phyloP scores from a whole-genome alignment of 306 rosid genomes.

The Senna siamea region DNA sequence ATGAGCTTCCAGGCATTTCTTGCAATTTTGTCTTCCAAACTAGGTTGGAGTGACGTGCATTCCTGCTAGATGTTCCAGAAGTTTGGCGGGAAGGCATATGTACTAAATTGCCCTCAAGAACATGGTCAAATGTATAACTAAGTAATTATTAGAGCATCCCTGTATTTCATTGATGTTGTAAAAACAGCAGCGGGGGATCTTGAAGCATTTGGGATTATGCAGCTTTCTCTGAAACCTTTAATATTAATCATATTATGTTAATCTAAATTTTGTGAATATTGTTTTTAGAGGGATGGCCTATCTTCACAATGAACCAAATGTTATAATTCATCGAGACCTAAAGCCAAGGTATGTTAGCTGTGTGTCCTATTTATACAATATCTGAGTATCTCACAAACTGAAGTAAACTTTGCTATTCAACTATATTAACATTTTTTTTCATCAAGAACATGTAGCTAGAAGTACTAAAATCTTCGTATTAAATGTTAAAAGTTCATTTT shows the following conservation, averaged over 20 bases:
- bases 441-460: constrained; percentile 34
- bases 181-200: constrained; percentile 9
- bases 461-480: constrained; percentile 20
- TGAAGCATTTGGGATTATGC: constrained; percentile 17
- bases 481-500: constrained; percentile 27
- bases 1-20: too few species aligned
- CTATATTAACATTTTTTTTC: constrained; percentile 30
- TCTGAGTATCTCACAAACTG: constrained; percentile 23
- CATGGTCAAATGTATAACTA: background rate
- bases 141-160: constrained; percentile 6
- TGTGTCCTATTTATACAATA: constrained; percentile 17
- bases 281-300: constrained; percentile 90
- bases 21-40: too few species aligned
- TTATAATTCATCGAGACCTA: constrained; percentile 86
- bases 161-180: constrained; percentile 19
- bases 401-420: constrained; percentile 18
- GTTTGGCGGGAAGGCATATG: background rate
- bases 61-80: too few species aligned
- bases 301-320: constrained; percentile 96
- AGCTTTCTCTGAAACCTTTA: constrained; percentile 23
- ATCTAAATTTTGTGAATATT: constrained; percentile 43
- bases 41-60: too few species aligned
- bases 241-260: constrained; percentile 28
- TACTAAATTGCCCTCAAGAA: constrained; percentile 7
- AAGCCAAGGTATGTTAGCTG: constrained; percentile 81